phyloP scores from a whole-genome alignment of 208 protist genomes.

The Balamuthia mandrillaris region DNA sequence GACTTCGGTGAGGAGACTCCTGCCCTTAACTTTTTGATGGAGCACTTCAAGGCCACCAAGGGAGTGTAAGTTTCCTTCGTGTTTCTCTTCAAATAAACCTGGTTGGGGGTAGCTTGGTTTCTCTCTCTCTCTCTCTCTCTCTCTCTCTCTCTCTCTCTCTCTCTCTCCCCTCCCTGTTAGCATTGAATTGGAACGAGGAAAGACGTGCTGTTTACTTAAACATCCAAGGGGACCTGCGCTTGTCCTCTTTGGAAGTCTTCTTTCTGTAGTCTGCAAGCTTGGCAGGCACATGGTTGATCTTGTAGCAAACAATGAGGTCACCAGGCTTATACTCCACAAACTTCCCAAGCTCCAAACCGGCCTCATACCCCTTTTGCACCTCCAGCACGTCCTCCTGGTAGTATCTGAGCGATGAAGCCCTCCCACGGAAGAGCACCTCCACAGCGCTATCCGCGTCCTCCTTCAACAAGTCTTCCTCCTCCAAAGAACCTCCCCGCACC shows the following conservation, averaged over 20 bases:
- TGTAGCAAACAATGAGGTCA: conserved; percentile 51
- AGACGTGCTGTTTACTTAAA: no score
- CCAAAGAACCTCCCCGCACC: not conserved
- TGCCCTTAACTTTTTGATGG: conserved; percentile 65
- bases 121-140: no score
- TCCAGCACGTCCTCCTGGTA: conserved; percentile 66
- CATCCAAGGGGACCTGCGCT: no score
- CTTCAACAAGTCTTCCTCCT: not conserved
- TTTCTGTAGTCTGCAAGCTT: conserved; percentile 20
- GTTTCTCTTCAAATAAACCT: no score
- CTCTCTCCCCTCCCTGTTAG: no score
- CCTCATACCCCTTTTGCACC: conserved; percentile 59
- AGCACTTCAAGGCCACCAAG: conserved; percentile 64
- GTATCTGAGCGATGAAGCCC: conserved; percentile 40
- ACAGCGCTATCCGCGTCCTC: not conserved
- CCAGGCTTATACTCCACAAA: conserved; percentile 38
- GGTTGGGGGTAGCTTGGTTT: no score
- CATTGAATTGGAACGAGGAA: no score
- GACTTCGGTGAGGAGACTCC: conserved; percentile 71
- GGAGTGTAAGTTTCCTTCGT: not conserved
- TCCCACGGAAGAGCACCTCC: conserved; percentile 4
- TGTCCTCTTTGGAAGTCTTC: no score
- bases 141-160: no score
- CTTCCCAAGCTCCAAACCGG: conserved; percentile 55
- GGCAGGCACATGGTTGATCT: conserved; percentile 29